Evolutionary conservation across 2,329 filamentous ascomycete genomes (phyloP), one percentile per base, ranked within the genome.

Genomic region (Rutstroemia sydowiana): DNA sequence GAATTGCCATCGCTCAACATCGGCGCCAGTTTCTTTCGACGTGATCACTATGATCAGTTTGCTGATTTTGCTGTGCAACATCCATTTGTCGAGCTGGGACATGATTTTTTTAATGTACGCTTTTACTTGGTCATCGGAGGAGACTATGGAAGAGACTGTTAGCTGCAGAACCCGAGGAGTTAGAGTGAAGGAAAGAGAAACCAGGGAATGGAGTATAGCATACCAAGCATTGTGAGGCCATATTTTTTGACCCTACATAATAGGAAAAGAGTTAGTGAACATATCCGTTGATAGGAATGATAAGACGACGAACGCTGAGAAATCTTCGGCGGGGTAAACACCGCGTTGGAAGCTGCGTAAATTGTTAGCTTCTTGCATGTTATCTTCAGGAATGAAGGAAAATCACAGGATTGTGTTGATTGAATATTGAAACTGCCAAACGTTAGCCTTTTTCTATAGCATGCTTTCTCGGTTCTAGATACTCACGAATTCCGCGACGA

Each of bases 51-150:
- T 87, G 54, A 98, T 91, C 11, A 98, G 82, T 71, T 95, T 96
- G 48, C 88, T 95, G 67, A 98, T 96, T 72, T 98, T 97, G 68
- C 91, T 89, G 63, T 87, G 88, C 48, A 90, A 78, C 90, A 97
- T 97, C 93, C 93, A 98, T 68, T 88, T 89, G 73, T 95, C 92
- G 53, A 98, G 81, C 71, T 98, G 93, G 26, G 84, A 85, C 91
- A 96, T 98, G 73, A 98, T 97, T 73, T 95, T 95, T 71, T 95
- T 96, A 76, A 98, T 95, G 73, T 98, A 98, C 30, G 91, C 89
- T 71, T 95, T 95, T 67, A 98, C 93, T 73, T 98, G 92, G 74
- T 97, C 93, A 69, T 98, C 93, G 58, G 90, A 82, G 30, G 92
- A 95, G 47, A 97, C 91, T 84, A 18, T 1, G 14, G 18, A n/a